These are phyloP conservation scores for Aspergillus intermedius DNA, from an alignment of 2,329 filamentous ascomycete genomes.

Conservation along the genomic window DNA sequence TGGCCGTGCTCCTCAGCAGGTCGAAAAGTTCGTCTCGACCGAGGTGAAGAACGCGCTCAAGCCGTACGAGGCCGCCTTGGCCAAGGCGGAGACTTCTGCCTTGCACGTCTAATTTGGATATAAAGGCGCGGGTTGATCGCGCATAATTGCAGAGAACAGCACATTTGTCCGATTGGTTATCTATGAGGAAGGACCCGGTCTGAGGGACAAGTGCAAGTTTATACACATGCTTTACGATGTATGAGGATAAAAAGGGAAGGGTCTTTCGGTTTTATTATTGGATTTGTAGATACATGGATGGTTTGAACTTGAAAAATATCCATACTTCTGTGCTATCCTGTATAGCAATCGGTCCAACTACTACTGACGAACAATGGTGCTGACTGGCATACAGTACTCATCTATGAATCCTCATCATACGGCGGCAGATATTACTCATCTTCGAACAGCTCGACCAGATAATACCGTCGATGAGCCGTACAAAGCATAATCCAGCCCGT, in stretches of 20 bases:
- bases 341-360: neutral
- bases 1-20: slow-evolving; percentile 49
- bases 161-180: neutral
- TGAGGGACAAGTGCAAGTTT: neutral
- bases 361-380: neutral
- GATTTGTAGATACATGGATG: neutral
- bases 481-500: slow-evolving; percentile 8
- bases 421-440: slow-evolving; percentile 8
- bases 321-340: neutral
- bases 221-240: neutral
- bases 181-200: neutral
- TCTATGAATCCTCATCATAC: slow-evolving; percentile 5
- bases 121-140: neutral
- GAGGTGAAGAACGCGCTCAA: slow-evolving; percentile 44
- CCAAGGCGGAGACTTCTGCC: slow-evolving; percentile 32
- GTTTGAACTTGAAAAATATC: neutral
- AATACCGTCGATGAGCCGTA: slow-evolving; percentile 8
- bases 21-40: slow-evolving; percentile 47
- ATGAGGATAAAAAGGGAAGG: neutral
- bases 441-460: slow-evolving; percentile 8
- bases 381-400: neutral
- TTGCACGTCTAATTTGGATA: slow-evolving; percentile 31
- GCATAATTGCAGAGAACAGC: neutral
- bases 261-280: neutral
- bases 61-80: slow-evolving; percentile 39